Evolutionary conservation across 1,284 basidiomycete species (phyloP).

Genomic region (Cryptococcus sp.): DNA sequence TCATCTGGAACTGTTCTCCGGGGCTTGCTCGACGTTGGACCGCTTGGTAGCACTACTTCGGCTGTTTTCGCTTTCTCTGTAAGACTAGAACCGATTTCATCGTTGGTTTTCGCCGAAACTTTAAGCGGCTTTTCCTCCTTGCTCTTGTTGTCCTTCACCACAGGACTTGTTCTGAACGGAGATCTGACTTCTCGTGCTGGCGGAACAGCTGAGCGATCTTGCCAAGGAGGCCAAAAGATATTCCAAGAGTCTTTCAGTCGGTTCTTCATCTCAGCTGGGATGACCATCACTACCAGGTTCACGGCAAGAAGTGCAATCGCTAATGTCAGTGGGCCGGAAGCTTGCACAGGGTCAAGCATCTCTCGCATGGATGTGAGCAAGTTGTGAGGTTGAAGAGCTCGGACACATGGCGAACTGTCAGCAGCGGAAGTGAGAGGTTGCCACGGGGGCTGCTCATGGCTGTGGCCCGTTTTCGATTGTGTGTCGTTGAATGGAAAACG

Average conservation of each 20-base stretch:
- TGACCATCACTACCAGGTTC: conserved; percentile 18
- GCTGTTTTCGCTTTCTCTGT: no score
- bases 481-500: conserved; percentile 9
- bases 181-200: not conserved
- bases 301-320: conserved; percentile 16
- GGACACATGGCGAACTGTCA: not conserved
- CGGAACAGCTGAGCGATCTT: conserved; percentile 15
- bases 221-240: conserved; percentile 39
- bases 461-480: not conserved
- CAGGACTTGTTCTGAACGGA: no score
- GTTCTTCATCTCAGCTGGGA: conserved; percentile 14
- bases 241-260: conserved; percentile 28
- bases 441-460: not conserved
- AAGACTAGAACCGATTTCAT: no score
- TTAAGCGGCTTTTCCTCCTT: not conserved
- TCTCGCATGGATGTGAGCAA: not conserved
- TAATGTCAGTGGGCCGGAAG: conserved; percentile 10
- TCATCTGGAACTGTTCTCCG: no score
- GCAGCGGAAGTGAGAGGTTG: not conserved
- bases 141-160: not conserved
- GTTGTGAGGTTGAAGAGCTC: not conserved
- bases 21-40: no score
- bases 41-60: no score
- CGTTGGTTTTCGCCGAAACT: not conserved
- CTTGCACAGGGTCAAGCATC: not conserved